Conservation (phyloP, 2,329 filamentous ascomycete species). For the Fusarium sacchari region DNA sequence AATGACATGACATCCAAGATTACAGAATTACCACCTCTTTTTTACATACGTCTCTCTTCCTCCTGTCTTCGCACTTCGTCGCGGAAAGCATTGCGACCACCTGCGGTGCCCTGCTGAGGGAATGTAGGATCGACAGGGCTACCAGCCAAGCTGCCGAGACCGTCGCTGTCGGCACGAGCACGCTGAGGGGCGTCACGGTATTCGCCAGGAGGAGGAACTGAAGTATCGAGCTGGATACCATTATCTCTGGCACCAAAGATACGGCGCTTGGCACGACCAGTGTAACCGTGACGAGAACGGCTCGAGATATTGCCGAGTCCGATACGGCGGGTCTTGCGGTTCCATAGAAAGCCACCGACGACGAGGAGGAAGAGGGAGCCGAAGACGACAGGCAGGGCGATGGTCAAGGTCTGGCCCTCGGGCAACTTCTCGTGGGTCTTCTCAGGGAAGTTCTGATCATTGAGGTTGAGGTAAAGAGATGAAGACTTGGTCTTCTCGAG, state of each 20-base stretch:
- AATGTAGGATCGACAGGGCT: slow-evolving; percentile 57
- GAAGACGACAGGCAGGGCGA: slow-evolving; percentile 63
- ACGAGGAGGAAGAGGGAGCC: slow-evolving; percentile 59
- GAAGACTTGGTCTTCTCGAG: slow-evolving; percentile 53
- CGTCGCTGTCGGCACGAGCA: slow-evolving; percentile 56
- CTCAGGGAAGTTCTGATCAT: slow-evolving; percentile 49
- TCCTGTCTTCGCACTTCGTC: slow-evolving; percentile 62
- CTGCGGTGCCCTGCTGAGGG: slow-evolving; percentile 50
- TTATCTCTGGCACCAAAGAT: slow-evolving; percentile 50
- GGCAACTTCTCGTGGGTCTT: slow-evolving; percentile 48
- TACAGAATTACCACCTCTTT: neutral
- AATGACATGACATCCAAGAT: neutral
- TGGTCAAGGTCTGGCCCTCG: slow-evolving; percentile 56
- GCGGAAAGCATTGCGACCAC: slow-evolving; percentile 57
- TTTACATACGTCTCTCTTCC: slow-evolving; percentile 47
- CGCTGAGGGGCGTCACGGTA: slow-evolving; percentile 51
- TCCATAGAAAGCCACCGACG: slow-evolving; percentile 67
- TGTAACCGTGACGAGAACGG: slow-evolving; percentile 56
- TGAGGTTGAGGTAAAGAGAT: slow-evolving; percentile 53
- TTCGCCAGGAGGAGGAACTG: slow-evolving; percentile 40
- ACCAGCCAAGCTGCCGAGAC: slow-evolving; percentile 59
- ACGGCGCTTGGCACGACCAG: slow-evolving; percentile 51
- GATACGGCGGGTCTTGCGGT: slow-evolving; percentile 61
- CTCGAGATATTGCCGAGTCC: slow-evolving; percentile 63
- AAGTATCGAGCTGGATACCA: slow-evolving; percentile 59